Evolutionary conservation across 352 stramenopile genomes (phyloP).

Genomic region (Phytophthora macrochlamydospora): DNA sequence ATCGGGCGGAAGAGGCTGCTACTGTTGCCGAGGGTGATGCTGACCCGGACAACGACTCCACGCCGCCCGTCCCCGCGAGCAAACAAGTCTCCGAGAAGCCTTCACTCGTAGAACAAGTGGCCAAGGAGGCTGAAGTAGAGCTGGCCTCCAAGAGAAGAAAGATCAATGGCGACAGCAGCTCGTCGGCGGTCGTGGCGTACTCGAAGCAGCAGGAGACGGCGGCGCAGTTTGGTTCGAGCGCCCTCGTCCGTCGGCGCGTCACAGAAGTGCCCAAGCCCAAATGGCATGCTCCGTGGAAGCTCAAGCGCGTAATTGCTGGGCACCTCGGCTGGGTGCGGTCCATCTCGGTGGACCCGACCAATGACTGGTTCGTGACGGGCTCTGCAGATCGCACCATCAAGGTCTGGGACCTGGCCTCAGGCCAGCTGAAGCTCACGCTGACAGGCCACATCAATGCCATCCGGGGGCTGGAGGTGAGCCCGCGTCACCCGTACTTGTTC

Average conservation of each 20-base stretch:
- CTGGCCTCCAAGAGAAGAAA: constrained; percentile 49
- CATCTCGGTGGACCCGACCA: constrained; percentile 97
- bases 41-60: too few relatives aligned
- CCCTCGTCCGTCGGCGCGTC: constrained; percentile 78
- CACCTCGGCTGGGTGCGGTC: constrained; percentile 98
- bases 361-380: constrained; percentile 98
- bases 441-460: constrained; percentile 99
- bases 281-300: constrained; percentile 99
- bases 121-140: constrained; percentile 55
- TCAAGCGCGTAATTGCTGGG: constrained; percentile 95
- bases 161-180: constrained; percentile 21
- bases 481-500: constrained; percentile 98
- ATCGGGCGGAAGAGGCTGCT: constrained; percentile 8
- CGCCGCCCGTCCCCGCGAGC: too few relatives aligned
- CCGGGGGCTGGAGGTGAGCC: constrained; percentile 95
- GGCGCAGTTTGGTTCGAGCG: constrained; percentile 56
- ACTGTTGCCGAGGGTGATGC: background rate
- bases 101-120: constrained; percentile 62
- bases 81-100: constrained; percentile 24
- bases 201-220: constrained; percentile 58
- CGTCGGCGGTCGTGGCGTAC: constrained; percentile 61
- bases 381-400: constrained; percentile 98
- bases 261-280: constrained; percentile 95
- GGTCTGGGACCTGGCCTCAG: constrained; percentile 96
- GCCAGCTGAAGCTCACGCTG: constrained; percentile 98